These are phyloP conservation scores for Nephelium lappaceum DNA, from an alignment of 345 rosid species.

Conservation along the genomic window DNA sequence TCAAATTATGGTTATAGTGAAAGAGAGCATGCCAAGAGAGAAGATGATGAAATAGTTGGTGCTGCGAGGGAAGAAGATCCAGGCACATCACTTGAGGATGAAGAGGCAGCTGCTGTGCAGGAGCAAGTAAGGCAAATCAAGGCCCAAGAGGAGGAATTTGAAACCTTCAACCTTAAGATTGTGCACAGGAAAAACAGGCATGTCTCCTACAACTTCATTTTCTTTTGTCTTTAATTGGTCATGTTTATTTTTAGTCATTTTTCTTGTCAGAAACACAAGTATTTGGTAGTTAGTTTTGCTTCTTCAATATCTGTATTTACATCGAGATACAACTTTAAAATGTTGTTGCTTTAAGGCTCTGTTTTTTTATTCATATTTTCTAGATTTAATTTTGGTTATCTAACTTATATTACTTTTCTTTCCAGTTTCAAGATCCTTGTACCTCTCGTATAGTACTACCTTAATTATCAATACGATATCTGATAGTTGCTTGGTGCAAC, in stretches of 20 bases:
- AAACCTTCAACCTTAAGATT: slow-evolving; percentile 93
- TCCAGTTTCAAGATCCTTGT: background rate
- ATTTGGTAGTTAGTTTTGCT: slow-evolving; percentile 8
- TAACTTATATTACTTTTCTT: background rate
- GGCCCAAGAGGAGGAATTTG: slow-evolving; percentile 97
- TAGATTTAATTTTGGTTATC: background rate
- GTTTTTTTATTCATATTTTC: background rate
- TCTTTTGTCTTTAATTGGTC: background rate
- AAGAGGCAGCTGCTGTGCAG: slow-evolving; percentile 92
- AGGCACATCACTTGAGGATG: slow-evolving; percentile 78
- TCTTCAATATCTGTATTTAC: slow-evolving; percentile 4
- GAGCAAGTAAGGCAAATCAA: slow-evolving; percentile 98
- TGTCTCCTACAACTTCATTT: slow-evolving; percentile 22
- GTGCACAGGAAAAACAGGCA: slow-evolving; percentile 99
- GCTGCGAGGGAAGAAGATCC: slow-evolving; percentile 70
- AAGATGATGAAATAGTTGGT: slow-evolving; percentile 54
- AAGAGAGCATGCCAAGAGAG: slow-evolving; percentile 54
- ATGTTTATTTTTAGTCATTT: slow-evolving; percentile 20
- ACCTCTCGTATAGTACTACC: background rate
- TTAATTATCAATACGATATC: background rate
- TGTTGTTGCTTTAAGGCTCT: slow-evolving; percentile 10
- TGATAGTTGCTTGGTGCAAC: slow-evolving; percentile 11
- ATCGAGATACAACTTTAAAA: background rate
- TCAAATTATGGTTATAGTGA: slow-evolving; percentile 70
- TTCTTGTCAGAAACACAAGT: background rate